These are phyloP conservation scores for Coniochaeta sp. DNA, from an alignment of 2,329 filamentous ascomycete genomes.

Conservation along the genomic window DNA sequence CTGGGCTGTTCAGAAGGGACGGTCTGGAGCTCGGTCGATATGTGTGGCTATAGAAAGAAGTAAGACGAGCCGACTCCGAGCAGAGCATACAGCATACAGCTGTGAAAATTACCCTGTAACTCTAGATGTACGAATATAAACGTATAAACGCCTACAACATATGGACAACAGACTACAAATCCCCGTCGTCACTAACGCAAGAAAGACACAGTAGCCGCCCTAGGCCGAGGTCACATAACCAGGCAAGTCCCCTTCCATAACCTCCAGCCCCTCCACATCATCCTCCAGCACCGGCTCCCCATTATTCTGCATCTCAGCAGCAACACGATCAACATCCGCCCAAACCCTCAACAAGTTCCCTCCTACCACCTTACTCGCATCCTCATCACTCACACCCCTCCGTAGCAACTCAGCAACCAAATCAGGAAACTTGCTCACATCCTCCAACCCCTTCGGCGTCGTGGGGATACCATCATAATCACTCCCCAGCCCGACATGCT, in stretches of 20 bases:
- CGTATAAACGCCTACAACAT: neutral
- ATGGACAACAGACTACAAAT: too few relatives aligned
- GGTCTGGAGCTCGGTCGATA: neutral
- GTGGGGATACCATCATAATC: slow-evolving; percentile 75
- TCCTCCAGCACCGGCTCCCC: slow-evolving; percentile 50
- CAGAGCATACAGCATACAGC: neutral
- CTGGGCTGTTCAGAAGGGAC: neutral
- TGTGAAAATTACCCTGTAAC: neutral
- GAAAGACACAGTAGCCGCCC: too few relatives aligned
- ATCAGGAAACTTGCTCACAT: slow-evolving; percentile 77
- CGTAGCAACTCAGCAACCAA: slow-evolving; percentile 68
- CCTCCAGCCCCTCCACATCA: slow-evolving; percentile 24
- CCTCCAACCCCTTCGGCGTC: slow-evolving; percentile 69
- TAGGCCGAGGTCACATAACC: neutral
- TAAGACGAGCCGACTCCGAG: too few relatives aligned
- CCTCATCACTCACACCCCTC: slow-evolving; percentile 65
- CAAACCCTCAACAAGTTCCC: slow-evolving; percentile 80
- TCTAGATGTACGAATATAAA: neutral
- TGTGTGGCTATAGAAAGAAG: too few relatives aligned
- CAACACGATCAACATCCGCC: slow-evolving; percentile 69
- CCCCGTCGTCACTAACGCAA: too few relatives aligned
- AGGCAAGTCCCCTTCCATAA: neutral
- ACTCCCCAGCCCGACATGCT: slow-evolving; percentile 80
- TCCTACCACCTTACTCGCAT: slow-evolving; percentile 70
- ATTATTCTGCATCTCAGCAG: slow-evolving; percentile 53